These are phyloP conservation scores for Exophiala sp. DNA, from an alignment of 2,329 filamentous ascomycete species.

Conservation along the genomic window DNA sequence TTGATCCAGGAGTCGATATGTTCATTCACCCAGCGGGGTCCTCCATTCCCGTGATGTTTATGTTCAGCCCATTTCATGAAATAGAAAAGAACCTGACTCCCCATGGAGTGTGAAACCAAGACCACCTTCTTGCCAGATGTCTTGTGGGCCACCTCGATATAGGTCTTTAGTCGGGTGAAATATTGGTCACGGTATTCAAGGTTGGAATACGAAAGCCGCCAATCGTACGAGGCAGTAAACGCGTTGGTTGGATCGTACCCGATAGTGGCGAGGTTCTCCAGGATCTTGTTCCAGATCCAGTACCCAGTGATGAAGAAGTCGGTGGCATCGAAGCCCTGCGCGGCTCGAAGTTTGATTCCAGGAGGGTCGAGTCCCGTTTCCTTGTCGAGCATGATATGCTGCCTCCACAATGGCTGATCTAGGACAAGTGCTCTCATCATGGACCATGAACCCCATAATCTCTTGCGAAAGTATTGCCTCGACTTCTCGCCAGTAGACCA, in stretches of 20 bases:
- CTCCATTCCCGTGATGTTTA: constrained; percentile 69
- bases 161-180: constrained; percentile 80
- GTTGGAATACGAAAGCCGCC: constrained; percentile 84
- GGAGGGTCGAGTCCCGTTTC: constrained; percentile 85
- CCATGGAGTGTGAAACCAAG: constrained; percentile 93
- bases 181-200: constrained; percentile 88
- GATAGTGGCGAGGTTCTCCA: constrained; percentile 92
- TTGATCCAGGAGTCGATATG: constrained; percentile 97
- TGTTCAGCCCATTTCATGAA: constrained; percentile 78
- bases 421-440: constrained; percentile 96
- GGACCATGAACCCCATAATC: constrained; percentile 95
- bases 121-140: constrained; percentile 73
- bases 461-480: constrained; percentile 84
- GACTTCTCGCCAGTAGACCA: constrained; percentile 88
- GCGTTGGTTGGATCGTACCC: constrained; percentile 83
- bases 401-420: constrained; percentile 92
- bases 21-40: constrained; percentile 80
- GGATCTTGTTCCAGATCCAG: constrained; percentile 99
- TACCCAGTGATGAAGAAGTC: constrained; percentile 80
- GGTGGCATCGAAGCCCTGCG: constrained; percentile 93
- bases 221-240: constrained; percentile 72
- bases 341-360: constrained; percentile 80
- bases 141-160: constrained; percentile 78
- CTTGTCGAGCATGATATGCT: constrained; percentile 94
- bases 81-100: constrained; percentile 82